Evolutionary conservation across 2,329 filamentous ascomycete species (phyloP).

Genomic region (Ophiostoma quercus): DNA sequence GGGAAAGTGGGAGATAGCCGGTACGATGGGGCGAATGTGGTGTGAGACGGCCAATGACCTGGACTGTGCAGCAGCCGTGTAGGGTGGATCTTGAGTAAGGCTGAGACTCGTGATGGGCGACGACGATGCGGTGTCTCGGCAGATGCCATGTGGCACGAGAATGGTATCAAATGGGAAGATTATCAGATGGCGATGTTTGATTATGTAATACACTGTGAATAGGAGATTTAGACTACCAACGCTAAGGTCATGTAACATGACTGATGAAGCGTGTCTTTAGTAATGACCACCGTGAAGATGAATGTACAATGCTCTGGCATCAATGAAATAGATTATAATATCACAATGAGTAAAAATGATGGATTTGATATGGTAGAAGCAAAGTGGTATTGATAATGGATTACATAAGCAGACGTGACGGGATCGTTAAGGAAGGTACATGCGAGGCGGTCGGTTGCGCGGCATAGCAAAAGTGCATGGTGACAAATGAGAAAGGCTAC

Average conservation of each 20-base stretch:
- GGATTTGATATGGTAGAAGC: background rate
- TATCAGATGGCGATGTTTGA: background rate
- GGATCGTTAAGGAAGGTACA: background rate
- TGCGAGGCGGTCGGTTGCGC: background rate
- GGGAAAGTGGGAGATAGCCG: constrained; percentile 2
- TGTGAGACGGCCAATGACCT: background rate
- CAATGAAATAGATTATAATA: background rate
- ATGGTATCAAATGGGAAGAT: background rate
- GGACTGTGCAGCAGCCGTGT: constrained; percentile 5
- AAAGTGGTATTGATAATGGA: background rate
- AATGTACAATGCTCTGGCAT: background rate
- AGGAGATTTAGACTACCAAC: background rate
- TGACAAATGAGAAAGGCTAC: background rate
- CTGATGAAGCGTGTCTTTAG: background rate
- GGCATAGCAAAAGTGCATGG: no score
- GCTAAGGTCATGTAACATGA: background rate
- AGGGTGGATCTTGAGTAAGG: background rate
- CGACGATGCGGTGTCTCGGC: background rate
- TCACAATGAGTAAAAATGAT: background rate
- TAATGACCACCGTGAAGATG: background rate
- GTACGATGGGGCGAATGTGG: background rate
- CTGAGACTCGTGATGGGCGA: background rate
- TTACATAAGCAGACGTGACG: background rate
- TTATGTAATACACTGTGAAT: background rate
- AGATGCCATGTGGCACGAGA: background rate